These are phyloP conservation scores for Aaosphaeria arxii DNA, from an alignment of 2,329 filamentous ascomycete species.

Conservation along the genomic window DNA sequence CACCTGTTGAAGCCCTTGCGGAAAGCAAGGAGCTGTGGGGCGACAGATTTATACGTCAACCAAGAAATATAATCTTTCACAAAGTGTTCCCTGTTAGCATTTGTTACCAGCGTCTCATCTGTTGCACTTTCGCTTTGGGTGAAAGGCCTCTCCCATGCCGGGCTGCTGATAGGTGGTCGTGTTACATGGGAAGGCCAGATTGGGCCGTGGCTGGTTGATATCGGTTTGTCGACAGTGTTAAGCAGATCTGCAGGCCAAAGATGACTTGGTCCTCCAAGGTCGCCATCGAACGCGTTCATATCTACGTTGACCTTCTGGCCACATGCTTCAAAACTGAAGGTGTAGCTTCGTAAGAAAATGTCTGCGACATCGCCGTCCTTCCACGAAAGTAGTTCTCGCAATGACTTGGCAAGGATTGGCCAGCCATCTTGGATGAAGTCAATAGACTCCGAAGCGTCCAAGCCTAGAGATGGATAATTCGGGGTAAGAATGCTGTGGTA, in stretches of 20 bases:
- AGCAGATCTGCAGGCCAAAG: constrained; percentile 2
- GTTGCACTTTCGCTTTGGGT: background rate
- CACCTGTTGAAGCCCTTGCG: constrained; percentile 75
- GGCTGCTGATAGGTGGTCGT: background rate
- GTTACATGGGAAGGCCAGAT: constrained; percentile 1
- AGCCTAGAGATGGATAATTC: constrained; percentile 55
- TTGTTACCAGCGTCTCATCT: constrained; percentile 63
- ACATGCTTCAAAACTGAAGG: constrained; percentile 69
- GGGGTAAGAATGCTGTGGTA: constrained; percentile 76
- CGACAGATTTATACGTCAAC: constrained; percentile 74
- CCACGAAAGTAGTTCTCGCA: constrained; percentile 74
- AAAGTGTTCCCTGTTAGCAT: constrained; percentile 73
- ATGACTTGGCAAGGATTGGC: constrained; percentile 74
- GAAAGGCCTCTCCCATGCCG: constrained; percentile 1
- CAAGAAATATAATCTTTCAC: constrained; percentile 82
- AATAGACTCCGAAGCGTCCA: constrained; percentile 31
- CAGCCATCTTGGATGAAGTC: constrained; percentile 86
- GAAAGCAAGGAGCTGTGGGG: constrained; percentile 77
- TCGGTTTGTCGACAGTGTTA: background rate
- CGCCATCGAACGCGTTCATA: constrained; percentile 41
- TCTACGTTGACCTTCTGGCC: constrained; percentile 54
- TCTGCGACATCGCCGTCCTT: constrained; percentile 78
- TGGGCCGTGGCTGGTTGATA: background rate
- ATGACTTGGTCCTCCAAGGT: background rate
- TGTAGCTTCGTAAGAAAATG: constrained; percentile 79